Evolutionary conservation across 306 rosid species (phyloP).

Genomic region (Prosopis cineraria): DNA sequence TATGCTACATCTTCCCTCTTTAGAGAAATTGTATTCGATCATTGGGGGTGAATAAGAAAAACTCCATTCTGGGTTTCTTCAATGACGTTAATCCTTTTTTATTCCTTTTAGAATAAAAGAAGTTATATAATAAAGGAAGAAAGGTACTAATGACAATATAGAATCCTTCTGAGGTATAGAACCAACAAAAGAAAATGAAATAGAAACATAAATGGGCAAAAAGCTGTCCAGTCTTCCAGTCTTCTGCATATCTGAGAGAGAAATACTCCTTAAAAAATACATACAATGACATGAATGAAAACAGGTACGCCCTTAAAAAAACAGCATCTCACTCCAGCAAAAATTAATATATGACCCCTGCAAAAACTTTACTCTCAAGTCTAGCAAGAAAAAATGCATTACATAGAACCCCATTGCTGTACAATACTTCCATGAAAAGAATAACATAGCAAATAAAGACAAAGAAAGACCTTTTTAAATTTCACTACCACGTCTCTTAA

Average conservation of each 20-base stretch:
- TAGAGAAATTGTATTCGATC: neutral
- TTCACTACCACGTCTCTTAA: constrained; percentile 84
- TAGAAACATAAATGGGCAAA: neutral
- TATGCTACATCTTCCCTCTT: too few species aligned
- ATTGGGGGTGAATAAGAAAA: neutral
- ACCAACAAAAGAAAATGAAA: too few species aligned
- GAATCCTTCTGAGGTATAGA: neutral
- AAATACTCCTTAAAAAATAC: neutral
- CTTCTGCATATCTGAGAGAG: neutral
- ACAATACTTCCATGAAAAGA: constrained; percentile 19
- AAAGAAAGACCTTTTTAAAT: constrained; percentile 76
- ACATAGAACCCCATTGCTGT: constrained; percentile 22
- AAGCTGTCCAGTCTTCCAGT: neutral
- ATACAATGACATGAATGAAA: neutral
- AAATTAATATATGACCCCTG: constrained; percentile 23
- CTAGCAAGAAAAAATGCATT: constrained; percentile 18
- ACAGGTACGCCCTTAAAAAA: neutral
- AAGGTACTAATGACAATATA: neutral
- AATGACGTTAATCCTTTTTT: neutral
- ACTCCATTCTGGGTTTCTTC: neutral
- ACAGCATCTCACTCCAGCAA: neutral
- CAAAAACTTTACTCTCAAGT: constrained; percentile 14
- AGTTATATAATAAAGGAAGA: neutral
- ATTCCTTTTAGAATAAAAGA: neutral
- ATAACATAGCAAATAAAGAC: constrained; percentile 32